These are phyloP conservation scores for Immersiporthe knoxdaviesiana DNA, from an alignment of 2,329 filamentous ascomycete genomes.

Conservation along the genomic window DNA sequence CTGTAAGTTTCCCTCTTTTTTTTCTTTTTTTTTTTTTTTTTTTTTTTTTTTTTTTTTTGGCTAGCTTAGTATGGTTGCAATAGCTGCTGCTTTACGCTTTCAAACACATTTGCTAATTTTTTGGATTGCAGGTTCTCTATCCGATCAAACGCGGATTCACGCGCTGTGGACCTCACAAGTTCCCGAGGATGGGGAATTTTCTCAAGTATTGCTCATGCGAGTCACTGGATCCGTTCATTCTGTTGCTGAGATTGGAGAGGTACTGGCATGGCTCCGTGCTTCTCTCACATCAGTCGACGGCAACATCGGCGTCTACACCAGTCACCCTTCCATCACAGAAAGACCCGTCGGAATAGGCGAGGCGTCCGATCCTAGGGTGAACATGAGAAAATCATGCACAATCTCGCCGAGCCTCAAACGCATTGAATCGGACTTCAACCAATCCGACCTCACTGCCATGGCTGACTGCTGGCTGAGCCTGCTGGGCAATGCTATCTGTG, in stretches of 20 bases:
- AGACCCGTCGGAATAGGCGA: neutral
- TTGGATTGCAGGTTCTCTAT: neutral
- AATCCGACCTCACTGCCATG: neutral
- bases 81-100: neutral
- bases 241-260: constrained; percentile 41
- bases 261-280: constrained; percentile 41
- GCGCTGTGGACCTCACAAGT: neutral
- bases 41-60: neutral
- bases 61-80: neutral
- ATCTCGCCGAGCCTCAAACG: neutral
- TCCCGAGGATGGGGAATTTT: no score
- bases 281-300: constrained; percentile 32
- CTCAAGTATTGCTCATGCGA: constrained; percentile 4
- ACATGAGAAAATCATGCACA: neutral
- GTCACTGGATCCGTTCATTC: constrained; percentile 16
- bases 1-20: neutral
- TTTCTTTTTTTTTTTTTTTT: neutral
- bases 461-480: constrained; percentile 38
- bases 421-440: neutral
- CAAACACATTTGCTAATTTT: neutral
- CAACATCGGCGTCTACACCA: neutral
- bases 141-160: neutral
- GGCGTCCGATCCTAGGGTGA: neutral
- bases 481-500: constrained; percentile 37
- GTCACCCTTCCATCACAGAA: neutral